These are phyloP conservation scores for Solidago caesia DNA, from an alignment of 129 eudicot genomes.

Conservation along the genomic window DNA sequence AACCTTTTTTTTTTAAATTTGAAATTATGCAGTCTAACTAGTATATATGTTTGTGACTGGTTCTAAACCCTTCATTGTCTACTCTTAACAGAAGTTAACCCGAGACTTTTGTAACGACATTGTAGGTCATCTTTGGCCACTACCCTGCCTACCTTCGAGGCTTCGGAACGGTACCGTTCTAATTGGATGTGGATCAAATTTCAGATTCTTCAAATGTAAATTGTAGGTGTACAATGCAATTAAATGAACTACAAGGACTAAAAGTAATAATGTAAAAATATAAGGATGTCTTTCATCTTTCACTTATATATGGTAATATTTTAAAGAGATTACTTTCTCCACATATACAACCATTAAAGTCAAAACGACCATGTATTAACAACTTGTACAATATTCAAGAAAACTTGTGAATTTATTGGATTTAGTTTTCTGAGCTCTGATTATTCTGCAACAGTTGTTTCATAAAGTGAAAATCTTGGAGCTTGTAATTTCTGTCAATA, in stretches of 20 bases:
- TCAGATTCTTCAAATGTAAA: no score
- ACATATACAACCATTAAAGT: background rate
- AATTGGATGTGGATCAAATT: no score
- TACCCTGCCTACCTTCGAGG: no score
- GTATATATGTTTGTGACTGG: no score
- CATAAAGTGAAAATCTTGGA: conserved; percentile 39
- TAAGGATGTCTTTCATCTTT: conserved; percentile 14
- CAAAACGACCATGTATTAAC: background rate
- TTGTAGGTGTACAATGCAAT: no score
- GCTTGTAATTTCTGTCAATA: conserved; percentile 49
- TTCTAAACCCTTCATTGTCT: no score
- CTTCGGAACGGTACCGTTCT: no score
- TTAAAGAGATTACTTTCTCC: conserved; percentile 11
- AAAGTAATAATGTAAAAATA: background rate
- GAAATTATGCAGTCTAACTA: no score
- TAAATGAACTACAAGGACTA: background rate
- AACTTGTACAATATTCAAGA: background rate
- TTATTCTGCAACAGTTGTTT: conserved; percentile 11
- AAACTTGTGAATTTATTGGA: background rate
- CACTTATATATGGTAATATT: background rate
- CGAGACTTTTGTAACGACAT: no score
- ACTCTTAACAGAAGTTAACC: no score
- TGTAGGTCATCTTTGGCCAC: no score
- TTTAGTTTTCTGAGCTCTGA: background rate
- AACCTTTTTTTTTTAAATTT: no score